Conservation (phyloP, 306 rosid genomes). For the Corylus avellana region DNA sequence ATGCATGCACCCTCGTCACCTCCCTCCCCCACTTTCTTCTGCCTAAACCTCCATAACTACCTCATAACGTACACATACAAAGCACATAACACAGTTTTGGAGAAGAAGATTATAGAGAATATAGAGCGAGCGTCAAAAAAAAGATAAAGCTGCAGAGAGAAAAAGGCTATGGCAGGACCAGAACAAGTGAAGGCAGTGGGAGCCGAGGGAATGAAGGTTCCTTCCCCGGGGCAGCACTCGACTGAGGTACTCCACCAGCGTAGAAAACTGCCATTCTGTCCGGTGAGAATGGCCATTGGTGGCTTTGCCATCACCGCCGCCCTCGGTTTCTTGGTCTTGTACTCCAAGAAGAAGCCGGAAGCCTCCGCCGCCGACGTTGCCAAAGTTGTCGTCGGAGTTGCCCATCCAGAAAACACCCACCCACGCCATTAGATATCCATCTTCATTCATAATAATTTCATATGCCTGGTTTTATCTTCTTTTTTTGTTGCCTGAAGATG, state of each 20-base stretch:
- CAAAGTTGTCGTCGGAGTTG: conserved; percentile 44
- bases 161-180: conserved; percentile 28
- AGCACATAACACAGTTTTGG: not conserved
- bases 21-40: not conserved
- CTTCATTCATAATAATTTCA: not conserved
- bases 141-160: not conserved
- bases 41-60: conserved; percentile 6
- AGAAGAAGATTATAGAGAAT: not conserved
- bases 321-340: conserved; percentile 50
- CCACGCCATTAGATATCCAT: conserved; percentile 24
- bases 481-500: not conserved
- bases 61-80: not conserved
- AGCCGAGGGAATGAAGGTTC: conserved; percentile 27
- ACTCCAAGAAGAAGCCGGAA: conserved; percentile 68
- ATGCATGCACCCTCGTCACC: not conserved
- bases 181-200: conserved; percentile 31
- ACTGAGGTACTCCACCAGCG: conserved; percentile 57
- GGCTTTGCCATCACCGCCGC: conserved; percentile 52
- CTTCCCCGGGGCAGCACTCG: conserved; percentile 29
- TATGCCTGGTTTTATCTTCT: not conserved
- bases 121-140: not conserved
- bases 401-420: conserved; percentile 38
- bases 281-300: conserved; percentile 54
- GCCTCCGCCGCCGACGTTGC: conserved; percentile 71
- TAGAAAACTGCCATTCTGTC: conserved; percentile 39